Evolutionary conservation across 345 rosid species (phyloP), one percentile per base, ranked within the genome.

Genomic region (Pugionium cornutum): DNA sequence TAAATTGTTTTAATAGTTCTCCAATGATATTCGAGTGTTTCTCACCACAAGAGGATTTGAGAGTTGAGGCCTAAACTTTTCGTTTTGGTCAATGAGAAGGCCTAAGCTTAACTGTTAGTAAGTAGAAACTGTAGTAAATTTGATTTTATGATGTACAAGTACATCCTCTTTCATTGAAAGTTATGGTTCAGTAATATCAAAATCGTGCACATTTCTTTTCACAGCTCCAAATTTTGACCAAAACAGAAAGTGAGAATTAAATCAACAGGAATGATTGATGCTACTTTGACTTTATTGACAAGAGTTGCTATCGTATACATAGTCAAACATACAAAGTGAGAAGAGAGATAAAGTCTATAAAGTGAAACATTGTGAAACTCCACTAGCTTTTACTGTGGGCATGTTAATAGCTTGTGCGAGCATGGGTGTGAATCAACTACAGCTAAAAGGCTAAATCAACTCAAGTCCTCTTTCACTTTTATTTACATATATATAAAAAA

Each of bases 401-500:
- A 67, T 27, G 59, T 60, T 28, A 18, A 6, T 29, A 43, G 54
- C 52, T 69, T 61, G 34, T 5, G 53, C 0, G 8, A 60, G 7
- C 4, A 53, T 60, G 74, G 60, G 67, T 4, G 53, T 42, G 46
- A 43, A 69, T 51, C 31, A 42, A 33, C 29, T 28, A 51, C 59
- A 37, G 42, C 10, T 11, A 35, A 37, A 9, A 10, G 11, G 40
- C 25, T 56, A 29, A 18, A 18, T 18, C 18, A 35, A 42, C 55
- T 9, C 53, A 49, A 48, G 33, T 50, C 26, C 28, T 37, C 59
- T 50, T 64, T 65, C 41, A 43, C 25, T 50, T 72, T 65, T 65
- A 64, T 64, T 65, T 72, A 72, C 70, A 71, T 62, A 52, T 32
- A 10, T 26, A 31, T 39, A 39, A 45, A 72, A 72, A 72, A 73